Evolutionary conservation across 345 rosid species (phyloP).

Genomic region (Microthlaspi erraticum): DNA sequence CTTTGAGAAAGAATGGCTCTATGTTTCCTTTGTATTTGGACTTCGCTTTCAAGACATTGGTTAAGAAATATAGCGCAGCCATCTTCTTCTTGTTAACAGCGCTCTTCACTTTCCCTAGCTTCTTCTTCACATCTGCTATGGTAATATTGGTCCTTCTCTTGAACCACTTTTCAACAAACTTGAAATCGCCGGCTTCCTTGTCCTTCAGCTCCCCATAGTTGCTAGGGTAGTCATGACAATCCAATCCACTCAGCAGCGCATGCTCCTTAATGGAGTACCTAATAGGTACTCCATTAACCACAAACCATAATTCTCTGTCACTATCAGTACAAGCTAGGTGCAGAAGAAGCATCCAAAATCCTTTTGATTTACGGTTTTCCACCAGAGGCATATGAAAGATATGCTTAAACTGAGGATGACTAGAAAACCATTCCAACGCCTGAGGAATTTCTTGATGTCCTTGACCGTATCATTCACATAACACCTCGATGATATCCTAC

Average conservation of each 20-base stretch:
- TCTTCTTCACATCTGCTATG: neutral
- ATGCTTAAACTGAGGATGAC: neutral
- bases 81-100: neutral
- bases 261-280: neutral
- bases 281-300: neutral
- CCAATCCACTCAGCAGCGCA: neutral
- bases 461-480: too few relatives aligned
- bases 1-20: neutral
- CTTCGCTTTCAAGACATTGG: neutral
- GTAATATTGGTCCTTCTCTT: neutral
- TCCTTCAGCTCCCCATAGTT: too few relatives aligned
- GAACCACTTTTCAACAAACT: neutral
- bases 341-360: neutral
- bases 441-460: neutral
- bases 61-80: too few relatives aligned
- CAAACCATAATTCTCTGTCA: neutral
- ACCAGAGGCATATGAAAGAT: neutral
- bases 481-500: neutral
- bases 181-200: neutral
- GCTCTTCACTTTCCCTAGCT: neutral
- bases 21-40: neutral
- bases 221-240: neutral
- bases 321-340: neutral
- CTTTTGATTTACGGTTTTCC: neutral
- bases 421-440: neutral